Evolutionary conservation across 352 stramenopile species (phyloP).

Genomic region (Phytophthora rubi): DNA sequence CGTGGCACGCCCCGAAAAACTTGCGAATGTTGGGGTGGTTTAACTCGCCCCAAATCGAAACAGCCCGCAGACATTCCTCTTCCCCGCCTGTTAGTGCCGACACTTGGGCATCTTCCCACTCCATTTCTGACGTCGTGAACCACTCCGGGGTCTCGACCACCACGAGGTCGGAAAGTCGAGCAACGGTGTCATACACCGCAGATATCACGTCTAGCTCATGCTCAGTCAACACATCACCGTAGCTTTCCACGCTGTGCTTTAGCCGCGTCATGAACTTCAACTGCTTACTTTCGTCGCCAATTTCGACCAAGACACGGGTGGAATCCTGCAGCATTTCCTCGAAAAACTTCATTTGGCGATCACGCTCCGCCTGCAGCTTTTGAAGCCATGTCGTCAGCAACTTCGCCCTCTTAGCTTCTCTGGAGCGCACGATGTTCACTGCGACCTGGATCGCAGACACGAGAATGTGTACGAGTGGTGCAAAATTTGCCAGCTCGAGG

Average conservation of each 20-base stretch:
- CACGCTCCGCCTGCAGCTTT: background rate
- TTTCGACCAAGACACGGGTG: background rate
- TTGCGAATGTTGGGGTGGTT: slow-evolving; percentile 29
- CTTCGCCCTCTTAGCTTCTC: no score
- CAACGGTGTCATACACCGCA: background rate
- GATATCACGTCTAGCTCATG: background rate
- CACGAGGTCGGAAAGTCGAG: background rate
- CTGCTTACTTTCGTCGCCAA: background rate
- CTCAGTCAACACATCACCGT: background rate
- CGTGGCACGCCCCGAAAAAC: slow-evolving; percentile 32
- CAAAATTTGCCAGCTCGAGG: background rate
- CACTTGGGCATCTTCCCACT: slow-evolving; percentile 5
- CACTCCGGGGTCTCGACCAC: slow-evolving; percentile 5
- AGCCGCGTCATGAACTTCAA: background rate
- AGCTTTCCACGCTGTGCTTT: background rate
- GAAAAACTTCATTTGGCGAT: background rate
- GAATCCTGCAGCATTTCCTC: background rate
- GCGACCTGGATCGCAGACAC: background rate
- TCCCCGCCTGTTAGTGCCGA: slow-evolving; percentile 1
- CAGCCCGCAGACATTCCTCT: slow-evolving; percentile 18
- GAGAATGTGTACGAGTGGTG: background rate
- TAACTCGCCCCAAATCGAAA: slow-evolving; percentile 10
- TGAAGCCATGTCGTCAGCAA: background rate
- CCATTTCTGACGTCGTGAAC: slow-evolving; percentile 13
- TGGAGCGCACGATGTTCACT: background rate